A percentile compares a stretch with the other conserved stretches of the same genome.
phyloP scores from a whole-genome alignment of 805 yeast species.

The Lachancea thermotolerans region DNA sequence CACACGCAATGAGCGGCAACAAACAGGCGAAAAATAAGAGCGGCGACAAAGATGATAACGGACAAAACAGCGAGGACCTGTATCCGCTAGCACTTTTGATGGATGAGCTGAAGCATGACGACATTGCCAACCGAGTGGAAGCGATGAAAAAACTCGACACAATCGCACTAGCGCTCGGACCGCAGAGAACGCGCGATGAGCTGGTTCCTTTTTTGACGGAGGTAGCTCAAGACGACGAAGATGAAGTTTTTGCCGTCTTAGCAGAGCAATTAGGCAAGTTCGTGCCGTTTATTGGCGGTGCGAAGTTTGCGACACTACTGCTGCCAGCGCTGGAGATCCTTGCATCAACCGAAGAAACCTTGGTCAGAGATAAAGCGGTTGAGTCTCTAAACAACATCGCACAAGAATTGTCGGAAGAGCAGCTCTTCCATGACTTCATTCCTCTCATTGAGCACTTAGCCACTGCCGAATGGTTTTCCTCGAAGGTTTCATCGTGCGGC shows the following conservation, averaged over 20 bases:
- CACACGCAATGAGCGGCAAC: background rate
- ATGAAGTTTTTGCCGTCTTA: slow-evolving; percentile 89
- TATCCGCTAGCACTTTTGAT: slow-evolving; percentile 92
- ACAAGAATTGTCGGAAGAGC: slow-evolving; percentile 51
- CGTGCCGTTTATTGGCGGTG: slow-evolving; percentile 85
- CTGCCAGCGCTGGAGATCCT: slow-evolving; percentile 70
- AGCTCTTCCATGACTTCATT: slow-evolving; percentile 58
- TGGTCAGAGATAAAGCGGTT: slow-evolving; percentile 92
- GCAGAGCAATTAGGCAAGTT: slow-evolving; percentile 87
- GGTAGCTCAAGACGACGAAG: slow-evolving; percentile 94
- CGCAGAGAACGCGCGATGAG: slow-evolving; percentile 84
- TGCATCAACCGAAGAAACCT: slow-evolving; percentile 91
- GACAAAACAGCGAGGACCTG: slow-evolving; percentile 38
- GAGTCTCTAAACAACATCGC: slow-evolving; percentile 73
- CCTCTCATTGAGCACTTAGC: slow-evolving; percentile 74
- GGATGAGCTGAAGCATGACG: slow-evolving; percentile 97
- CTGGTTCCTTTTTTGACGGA: slow-evolving; percentile 80
- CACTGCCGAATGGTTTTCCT: slow-evolving; percentile 90
- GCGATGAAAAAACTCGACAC: slow-evolving; percentile 94
- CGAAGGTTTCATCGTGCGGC: slow-evolving; percentile 87
- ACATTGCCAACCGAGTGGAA: slow-evolving; percentile 83
- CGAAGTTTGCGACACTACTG: slow-evolving; percentile 50
- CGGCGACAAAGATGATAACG: background rate
- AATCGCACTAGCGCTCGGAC: slow-evolving; percentile 90
- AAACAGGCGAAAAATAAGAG: slow-evolving; percentile 1